Evolutionary conservation across 495 filamentous ascomycete genomes (phyloP), one percentile per base, ranked within the genome.

Genomic region (Astrothelium macrocarpum): DNA sequence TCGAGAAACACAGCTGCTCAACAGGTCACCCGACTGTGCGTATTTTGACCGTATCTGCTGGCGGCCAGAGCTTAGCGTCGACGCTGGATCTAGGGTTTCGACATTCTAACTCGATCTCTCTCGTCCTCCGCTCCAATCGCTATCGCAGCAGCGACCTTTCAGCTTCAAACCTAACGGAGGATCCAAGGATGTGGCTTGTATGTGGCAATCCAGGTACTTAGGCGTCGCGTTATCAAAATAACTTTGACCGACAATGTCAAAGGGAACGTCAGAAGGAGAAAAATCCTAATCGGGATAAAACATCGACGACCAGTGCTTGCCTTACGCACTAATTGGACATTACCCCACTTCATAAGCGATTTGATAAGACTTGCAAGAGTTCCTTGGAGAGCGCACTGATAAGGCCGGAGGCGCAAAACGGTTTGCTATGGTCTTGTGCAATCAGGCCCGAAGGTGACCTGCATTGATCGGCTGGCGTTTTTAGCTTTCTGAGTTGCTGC

Each of bases 241-340:
- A 29, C 3, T 56, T 9, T 25, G 20, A 9, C 23, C 49, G 5
- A 20, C 49, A 25, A 56, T 9, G 49, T 56, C 49, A 12, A 29
- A 56, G 29, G 49, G 49, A 56, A 56, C 49, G 29, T 56, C 49
- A 56, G 25, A 56, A 28, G 49, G 49, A 56, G 25, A 20, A 56
- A 26, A 56, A 2, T 3, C 49, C 49, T 2, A 29, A 28, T 28
- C 9, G 49, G 49, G 49, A 56, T 25, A 56, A 16, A 29, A 26
- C 23, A 20, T 28, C 23, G 25, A 56, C 49, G 29, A 56, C n/a
- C 23, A 28, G 5, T 56, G 49, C 49, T 26, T 5, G 49, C 49
- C 49, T 56, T 56, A 56, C 20, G 5, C 16, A 29, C 25, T 7
- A n/a, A 56, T 56, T 56, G 49, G 49, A 56, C 7, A 25, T 9